Evolutionary conservation across 148 eudicot species (phyloP).

Genomic region (Rheum nobile): DNA sequence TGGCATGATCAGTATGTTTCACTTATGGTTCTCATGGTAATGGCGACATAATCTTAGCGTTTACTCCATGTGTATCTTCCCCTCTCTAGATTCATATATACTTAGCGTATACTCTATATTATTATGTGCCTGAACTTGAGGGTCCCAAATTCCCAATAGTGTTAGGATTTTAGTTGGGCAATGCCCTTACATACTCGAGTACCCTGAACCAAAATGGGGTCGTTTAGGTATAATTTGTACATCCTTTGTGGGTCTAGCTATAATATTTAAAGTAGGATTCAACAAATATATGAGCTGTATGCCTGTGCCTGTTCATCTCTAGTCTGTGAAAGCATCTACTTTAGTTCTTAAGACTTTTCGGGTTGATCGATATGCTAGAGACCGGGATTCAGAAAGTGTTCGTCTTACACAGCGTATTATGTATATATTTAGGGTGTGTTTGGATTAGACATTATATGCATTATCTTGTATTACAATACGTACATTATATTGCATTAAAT

Average conservation of each 20-base stretch:
- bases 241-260: neutral
- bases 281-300: neutral
- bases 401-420: neutral
- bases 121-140: neutral
- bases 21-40: neutral
- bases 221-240: neutral
- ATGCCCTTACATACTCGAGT: constrained; percentile 2
- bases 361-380: neutral
- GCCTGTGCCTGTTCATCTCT: neutral
- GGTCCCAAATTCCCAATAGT: neutral
- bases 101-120: neutral
- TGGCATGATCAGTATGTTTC: neutral
- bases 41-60: neutral
- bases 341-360: neutral
- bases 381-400: no score
- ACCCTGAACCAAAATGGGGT: neutral
- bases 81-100: neutral
- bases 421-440: neutral
- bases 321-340: neutral
- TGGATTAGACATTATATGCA: no score
- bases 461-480: no score
- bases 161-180: neutral
- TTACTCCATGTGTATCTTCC: neutral
- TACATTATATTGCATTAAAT: no score
- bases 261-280: neutral